Evolutionary conservation across 2,329 filamentous ascomycete genomes (phyloP).

Genomic region (Coniochaeta ligniaria): DNA sequence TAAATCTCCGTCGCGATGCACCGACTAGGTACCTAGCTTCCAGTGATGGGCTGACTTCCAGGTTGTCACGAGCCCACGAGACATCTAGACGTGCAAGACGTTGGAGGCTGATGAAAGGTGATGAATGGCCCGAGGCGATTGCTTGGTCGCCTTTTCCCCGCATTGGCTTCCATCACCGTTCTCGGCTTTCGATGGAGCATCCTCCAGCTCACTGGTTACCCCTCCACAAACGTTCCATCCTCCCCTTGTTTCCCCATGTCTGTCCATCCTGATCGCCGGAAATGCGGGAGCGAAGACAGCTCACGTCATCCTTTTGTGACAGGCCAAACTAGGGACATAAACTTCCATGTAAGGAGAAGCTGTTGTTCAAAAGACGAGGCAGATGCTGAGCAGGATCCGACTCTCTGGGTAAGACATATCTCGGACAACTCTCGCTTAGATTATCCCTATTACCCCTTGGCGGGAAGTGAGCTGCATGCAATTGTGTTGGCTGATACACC

Average conservation of each 20-base stretch:
- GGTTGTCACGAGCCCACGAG: background rate
- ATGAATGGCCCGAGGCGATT: background rate
- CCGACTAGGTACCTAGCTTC: background rate
- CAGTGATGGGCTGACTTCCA: background rate
- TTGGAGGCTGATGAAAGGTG: background rate
- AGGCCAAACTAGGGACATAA: background rate
- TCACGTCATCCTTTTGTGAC: background rate
- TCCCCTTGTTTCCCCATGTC: background rate
- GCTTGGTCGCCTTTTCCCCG: background rate
- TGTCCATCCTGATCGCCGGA: background rate
- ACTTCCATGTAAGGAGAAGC: background rate
- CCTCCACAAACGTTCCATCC: background rate
- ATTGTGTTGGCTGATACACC: background rate
- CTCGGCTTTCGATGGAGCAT: background rate
- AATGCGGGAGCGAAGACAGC: background rate
- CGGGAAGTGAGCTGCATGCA: background rate
- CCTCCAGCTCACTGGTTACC: background rate
- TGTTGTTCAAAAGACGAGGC: background rate
- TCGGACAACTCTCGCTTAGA: background rate
- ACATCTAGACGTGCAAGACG: background rate
- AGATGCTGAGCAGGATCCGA: too few relatives aligned
- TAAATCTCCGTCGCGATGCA: background rate
- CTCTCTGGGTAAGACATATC: background rate
- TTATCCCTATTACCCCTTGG: background rate
- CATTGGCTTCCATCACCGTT: slow-evolving; percentile 1